Evolutionary conservation across 345 rosid genomes (phyloP).

Genomic region (Populus deltoides): DNA sequence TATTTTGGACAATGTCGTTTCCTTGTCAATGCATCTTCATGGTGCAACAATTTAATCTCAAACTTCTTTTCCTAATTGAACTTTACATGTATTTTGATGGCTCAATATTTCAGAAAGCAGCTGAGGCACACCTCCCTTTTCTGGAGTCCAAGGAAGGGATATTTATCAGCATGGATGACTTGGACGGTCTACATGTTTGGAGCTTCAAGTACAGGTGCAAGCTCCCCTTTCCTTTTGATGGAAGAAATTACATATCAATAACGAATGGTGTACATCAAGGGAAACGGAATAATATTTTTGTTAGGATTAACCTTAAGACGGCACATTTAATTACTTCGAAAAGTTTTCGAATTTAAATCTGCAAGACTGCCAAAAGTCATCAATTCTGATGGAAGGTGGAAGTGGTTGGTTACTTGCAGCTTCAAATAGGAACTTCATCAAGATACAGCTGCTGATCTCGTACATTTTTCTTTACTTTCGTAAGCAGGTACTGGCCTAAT

Average conservation of each 20-base stretch:
- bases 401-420: background rate
- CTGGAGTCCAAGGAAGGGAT: constrained; percentile 93
- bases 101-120: constrained; percentile 63
- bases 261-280: no score
- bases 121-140: constrained; percentile 78
- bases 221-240: background rate
- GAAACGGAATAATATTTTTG: no score
- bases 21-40: background rate
- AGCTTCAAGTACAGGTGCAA: constrained; percentile 87
- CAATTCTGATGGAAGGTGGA: background rate
- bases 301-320: no score
- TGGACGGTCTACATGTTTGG: constrained; percentile 80
- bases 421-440: background rate
- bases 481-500: constrained; percentile 92
- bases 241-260: no score
- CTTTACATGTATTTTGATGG: background rate
- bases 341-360: background rate
- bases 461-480: background rate
- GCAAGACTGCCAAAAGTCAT: no score
- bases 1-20: background rate
- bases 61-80: background rate
- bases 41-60: background rate
- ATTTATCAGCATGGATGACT: constrained; percentile 65
- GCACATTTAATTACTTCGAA: no score
- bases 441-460: background rate